These are phyloP conservation scores for Fraxinus americana DNA, from an alignment of 257 asterid species.

Conservation along the genomic window DNA sequence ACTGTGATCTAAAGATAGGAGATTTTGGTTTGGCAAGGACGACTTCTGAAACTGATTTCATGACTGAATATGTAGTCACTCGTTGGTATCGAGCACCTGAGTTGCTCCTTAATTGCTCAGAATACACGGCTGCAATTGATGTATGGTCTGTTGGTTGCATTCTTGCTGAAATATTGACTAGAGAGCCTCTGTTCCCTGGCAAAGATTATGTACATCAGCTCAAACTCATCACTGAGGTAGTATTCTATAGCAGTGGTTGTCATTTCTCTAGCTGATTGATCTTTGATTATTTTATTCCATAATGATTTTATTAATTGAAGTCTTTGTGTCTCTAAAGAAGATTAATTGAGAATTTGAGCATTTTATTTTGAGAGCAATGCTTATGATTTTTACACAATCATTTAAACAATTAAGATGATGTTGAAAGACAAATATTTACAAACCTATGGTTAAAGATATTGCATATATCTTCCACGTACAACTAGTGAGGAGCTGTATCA, in stretches of 20 bases:
- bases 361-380: conserved; percentile 6
- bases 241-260: neutral
- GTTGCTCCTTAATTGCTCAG: conserved; percentile 83
- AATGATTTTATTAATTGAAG: neutral
- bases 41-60: conserved; percentile 84
- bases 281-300: neutral
- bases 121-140: conserved; percentile 84
- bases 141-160: conserved; percentile 94
- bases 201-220: conserved; percentile 86
- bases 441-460: neutral
- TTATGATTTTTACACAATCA: conserved; percentile 2
- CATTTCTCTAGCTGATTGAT: conserved; percentile 5
- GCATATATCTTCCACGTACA: neutral
- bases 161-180: conserved; percentile 71
- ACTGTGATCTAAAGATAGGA: conserved; percentile 79
- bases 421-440: neutral
- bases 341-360: neutral
- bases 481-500: neutral
- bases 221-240: conserved; percentile 85
- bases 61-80: conserved; percentile 94
- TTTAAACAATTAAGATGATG: conserved; percentile 1
- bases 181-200: conserved; percentile 88
- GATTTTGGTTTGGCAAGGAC: conserved; percentile 94
- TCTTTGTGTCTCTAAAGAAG: neutral
- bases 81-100: conserved; percentile 97